Evolutionary conservation across 2,329 filamentous ascomycete species (phyloP), one percentile per base, ranked within the genome.

Genomic region (Pestalotiopsis sp.): DNA sequence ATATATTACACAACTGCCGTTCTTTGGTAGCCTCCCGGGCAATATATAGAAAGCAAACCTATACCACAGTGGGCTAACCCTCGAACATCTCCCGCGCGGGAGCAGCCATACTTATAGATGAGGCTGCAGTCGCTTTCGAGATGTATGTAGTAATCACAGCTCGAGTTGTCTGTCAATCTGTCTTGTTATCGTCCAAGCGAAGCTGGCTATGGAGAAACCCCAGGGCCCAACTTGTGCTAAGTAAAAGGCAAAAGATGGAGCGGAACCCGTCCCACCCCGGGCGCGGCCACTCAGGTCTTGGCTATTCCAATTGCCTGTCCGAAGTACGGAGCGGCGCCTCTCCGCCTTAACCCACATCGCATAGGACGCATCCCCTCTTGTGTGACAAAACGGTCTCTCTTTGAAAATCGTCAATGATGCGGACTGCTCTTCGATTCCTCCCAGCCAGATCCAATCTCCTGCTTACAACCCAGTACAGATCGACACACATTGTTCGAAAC

Each of bases 401-500:
- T 27, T 17, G 14, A 12, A 36, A 52, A 36, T 20, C 13, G 27
- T 9, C 41, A 36, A 66, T 12, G 56, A 59, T 66, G 64, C 52
- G 38, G 39, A 25, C 25, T 60, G n/a, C 25, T 27, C 41, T 63
- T 56, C 57, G 59, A 36, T 20, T 39, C 13, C 41, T 62, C 5
- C 57, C 39, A 62, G 59, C 59, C 23, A 23, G 58, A 38, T 27
- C 66, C 61, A 45, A 45, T 63, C 36, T 63, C 36, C 14, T 38
- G 14, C 38, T n/a, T 4, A 1, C 65, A 12, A 52, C 69, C 27
- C 72, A 68, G 68, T 67, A 67, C 60, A 45, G 64, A 45, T 65
- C 68, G 17, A 60, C 69, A 20, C 64, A 68, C 58, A 41, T 65
- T 59, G 68, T 68, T 45, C 71, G 70, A 69, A 68, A 70, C 36